Evolutionary conservation across 495 filamentous ascomycete genomes (phyloP), one percentile per base, ranked within the genome.

Genomic region (Hypoxylon lienhwacheense): DNA sequence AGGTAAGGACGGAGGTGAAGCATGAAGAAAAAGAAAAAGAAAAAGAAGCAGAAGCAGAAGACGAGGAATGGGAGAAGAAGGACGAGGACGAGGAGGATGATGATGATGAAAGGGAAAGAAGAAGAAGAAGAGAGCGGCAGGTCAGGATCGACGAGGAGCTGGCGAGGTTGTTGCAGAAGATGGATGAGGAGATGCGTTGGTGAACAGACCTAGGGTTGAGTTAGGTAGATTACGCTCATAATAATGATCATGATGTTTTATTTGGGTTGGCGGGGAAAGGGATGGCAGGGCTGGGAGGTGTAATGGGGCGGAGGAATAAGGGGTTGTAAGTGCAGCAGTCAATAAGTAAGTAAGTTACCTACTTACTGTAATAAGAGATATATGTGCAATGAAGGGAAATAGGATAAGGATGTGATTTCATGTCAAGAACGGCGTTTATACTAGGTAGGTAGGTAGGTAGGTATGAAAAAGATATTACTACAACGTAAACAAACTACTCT

Each of bases 81-180:
- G 47, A 34, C 4, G 37, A 48, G 41, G 35, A 12, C 7, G 25
- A 63, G 7, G 53, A 63, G 28, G n/a, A 7, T 0, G 59, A 66
- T n/a, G n/a, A n/a, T n/a, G 24, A 63, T 63, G 4, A 37, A 53
- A 7, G 29, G n/a, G 7, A 16, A 63, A 17, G 19, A 16, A 10
- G 22, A 15, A 7, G 26, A 56, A 11, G 35, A 53, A 5, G 33
- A 63, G 25, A 49, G 50, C n/a, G 60, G 24, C 17, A 43, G 37
- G 7, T 63, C 7, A 46, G 60, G 45, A 55, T 51, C 5, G 63
- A 66, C 20, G 59, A 59, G 46, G 50, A 63, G 47, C 7, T 59
- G 19, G 63, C 55, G 35, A 31, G 55, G 39, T 32, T 21, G 33
- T 21, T 55, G 35, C 25, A 45, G 10, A 16, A 32, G 22, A 14